Conservation (phyloP, 345 rosid genomes). For the Dipteronia sinensis region DNA sequence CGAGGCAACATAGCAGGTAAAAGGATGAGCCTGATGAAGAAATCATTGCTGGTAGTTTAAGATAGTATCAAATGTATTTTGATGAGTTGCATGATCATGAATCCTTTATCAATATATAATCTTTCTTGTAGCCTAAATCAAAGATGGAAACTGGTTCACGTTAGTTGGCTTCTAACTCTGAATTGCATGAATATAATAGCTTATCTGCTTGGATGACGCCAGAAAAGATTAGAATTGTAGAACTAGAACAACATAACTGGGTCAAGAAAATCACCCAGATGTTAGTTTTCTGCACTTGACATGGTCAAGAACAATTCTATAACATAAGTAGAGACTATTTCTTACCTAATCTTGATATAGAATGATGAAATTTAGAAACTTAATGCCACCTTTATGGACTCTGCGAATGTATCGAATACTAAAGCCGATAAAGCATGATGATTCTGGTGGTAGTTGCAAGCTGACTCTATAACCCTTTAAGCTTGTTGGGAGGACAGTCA, state of each 20-base stretch:
- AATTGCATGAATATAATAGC: not conserved
- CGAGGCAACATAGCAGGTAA: conserved; percentile 21
- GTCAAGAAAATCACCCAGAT: not conserved
- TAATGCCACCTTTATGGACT: not conserved
- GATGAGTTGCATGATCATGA: conserved; percentile 9
- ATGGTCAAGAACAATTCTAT: not conserved
- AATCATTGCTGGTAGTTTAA: conserved; percentile 24
- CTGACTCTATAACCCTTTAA: not conserved
- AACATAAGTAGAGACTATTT: not conserved
- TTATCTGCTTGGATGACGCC: not conserved
- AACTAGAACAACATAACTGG: not conserved
- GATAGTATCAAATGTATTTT: conserved; percentile 6
- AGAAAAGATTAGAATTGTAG: not conserved
- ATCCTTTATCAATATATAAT: conserved; percentile 20
- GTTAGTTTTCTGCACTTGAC: conserved; percentile 7
- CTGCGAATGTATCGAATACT: too few species aligned
- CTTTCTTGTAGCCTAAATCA: too few species aligned
- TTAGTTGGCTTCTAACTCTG: conserved; percentile 2
- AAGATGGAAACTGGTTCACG: not conserved
- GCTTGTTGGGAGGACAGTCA: not conserved
- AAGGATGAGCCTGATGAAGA: conserved; percentile 17
- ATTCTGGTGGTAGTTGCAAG: not conserved
- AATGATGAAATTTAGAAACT: not conserved
- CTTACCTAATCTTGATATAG: not conserved
- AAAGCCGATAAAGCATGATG: not conserved